Percentiles rank a stretch among this genome's conserved stretches.
Conservation (phyloP, 1,284 basidiomycete species). For the Ceratobasidium sp. region DNA sequence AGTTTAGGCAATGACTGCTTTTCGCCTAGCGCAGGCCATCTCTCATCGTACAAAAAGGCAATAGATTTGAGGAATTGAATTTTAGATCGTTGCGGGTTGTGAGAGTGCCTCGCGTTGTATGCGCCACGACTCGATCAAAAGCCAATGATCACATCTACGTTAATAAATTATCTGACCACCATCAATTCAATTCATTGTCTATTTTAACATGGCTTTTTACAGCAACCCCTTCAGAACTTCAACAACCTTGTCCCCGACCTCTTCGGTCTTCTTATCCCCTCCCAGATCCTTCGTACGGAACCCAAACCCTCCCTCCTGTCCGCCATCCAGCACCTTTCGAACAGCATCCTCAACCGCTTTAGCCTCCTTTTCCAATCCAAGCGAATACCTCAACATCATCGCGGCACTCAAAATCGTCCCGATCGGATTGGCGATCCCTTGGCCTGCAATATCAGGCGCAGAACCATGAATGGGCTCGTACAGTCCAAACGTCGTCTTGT, state of each 20-base stretch:
- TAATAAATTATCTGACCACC: too few relatives aligned
- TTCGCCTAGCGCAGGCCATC: too few relatives aligned
- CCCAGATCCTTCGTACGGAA: conserved; percentile 89
- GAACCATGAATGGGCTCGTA: conserved; percentile 98
- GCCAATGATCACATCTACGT: too few relatives aligned
- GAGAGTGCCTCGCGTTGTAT: too few relatives aligned
- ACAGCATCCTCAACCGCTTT: conserved; percentile 88
- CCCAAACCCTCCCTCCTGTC: conserved; percentile 74
- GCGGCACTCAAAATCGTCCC: conserved; percentile 97
- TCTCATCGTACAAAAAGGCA: too few relatives aligned
- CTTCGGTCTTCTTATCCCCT: conserved; percentile 74
- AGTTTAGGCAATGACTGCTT: too few relatives aligned
- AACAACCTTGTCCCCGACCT: conserved; percentile 87
- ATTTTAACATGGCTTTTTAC: not conserved
- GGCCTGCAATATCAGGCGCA: conserved; percentile 90
- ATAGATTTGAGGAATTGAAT: too few relatives aligned
- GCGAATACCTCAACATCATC: conserved; percentile 93
- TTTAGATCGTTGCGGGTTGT: too few relatives aligned
- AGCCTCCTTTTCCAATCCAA: conserved; percentile 85
- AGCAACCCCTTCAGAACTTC: conserved; percentile 67
- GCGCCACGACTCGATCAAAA: too few relatives aligned
- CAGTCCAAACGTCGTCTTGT: conserved; percentile 80
- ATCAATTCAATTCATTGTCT: not conserved
- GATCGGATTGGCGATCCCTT: conserved; percentile 91
- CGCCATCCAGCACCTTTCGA: conserved; percentile 81